Evolutionary conservation across 1,284 basidiomycete species (phyloP).

Genomic region (Trichosporon inkin): DNA sequence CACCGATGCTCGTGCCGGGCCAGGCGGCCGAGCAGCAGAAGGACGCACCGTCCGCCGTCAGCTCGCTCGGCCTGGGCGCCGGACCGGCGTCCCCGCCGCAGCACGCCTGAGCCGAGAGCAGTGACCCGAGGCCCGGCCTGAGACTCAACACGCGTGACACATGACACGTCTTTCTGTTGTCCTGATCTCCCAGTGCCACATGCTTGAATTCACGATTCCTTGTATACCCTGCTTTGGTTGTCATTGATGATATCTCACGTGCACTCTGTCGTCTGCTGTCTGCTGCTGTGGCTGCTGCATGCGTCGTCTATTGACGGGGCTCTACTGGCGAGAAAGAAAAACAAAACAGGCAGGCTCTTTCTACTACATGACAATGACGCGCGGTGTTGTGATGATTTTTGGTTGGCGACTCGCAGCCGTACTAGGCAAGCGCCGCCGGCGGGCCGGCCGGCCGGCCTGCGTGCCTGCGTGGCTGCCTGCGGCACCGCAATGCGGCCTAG

Average conservation of each 20-base stretch:
- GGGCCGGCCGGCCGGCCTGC: too few relatives aligned
- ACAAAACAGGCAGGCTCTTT: too few relatives aligned
- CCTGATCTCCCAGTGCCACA: neutral
- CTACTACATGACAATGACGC: too few relatives aligned
- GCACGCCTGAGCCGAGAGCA: neutral
- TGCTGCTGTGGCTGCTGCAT: neutral
- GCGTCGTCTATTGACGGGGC: neutral
- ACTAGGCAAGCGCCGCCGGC: too few relatives aligned
- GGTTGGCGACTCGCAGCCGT: too few relatives aligned
- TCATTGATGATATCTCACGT: constrained; percentile 8
- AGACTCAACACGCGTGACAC: too few relatives aligned
- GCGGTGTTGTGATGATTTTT: too few relatives aligned
- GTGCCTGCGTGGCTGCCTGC: too few relatives aligned
- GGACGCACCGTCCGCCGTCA: neutral
- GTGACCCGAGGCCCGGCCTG: too few relatives aligned
- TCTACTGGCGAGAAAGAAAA: too few relatives aligned
- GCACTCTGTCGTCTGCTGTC: neutral
- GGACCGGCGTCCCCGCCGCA: neutral
- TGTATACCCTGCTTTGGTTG: neutral
- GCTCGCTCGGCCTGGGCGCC: neutral
- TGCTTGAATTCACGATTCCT: neutral
- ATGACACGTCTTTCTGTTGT: neutral
- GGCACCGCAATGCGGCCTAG: too few relatives aligned
- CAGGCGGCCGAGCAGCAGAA: neutral
- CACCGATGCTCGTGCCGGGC: neutral